Evolutionary conservation across 768 basidiomycete species (phyloP), one percentile per base, ranked within the genome.

Genomic region (Lentinula detonsa): DNA sequence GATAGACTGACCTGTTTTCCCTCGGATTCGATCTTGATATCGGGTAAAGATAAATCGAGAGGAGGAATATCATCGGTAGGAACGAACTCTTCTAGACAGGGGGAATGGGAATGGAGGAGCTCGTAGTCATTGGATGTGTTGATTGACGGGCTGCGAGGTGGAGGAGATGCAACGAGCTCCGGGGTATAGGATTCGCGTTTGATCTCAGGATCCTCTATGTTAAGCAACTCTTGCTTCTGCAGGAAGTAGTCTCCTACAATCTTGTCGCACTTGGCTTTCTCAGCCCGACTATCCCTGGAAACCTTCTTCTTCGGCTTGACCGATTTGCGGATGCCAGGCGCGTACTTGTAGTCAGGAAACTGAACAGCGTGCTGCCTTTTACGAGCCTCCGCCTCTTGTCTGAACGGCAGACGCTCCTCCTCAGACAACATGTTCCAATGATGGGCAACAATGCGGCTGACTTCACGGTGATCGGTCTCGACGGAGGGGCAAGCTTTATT

Each of bases 391-490:
- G 85, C 84, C 63, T 73, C 67, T 35, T 45, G 61, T 40, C 75
- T 69, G 72, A 77, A 86, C n/a, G 72, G 75, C 4, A 65, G 69
- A 15, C 74, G 77, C 63, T 78, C 75, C 31, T 71, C 75, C 0
- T 70, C 70, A 15, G 71, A 69, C 13, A 88, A 75, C 42, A 74
- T 71, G 46, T 77, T 78, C 90, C 90, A 93, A 65, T 79, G 78
- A 18, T 77, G 67, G 10, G 83, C 87, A 1, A 86, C 87, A 45
- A 88, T 82, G 58, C 82, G 78, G 59, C 84, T 86, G 63, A 91
- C 83, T 61, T 85, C 76, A 9, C 34, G 35, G 13, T 59, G 58
- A 39, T 59, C 48, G 4, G 31, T 49, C 70, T 86, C 85, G 62
- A 81, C 75, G 18, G 16, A 6, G 37, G 72, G 77, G 18, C 72